Conservation (phyloP, 805 yeast species). For the Wickerhamiella siamensis region DNA sequence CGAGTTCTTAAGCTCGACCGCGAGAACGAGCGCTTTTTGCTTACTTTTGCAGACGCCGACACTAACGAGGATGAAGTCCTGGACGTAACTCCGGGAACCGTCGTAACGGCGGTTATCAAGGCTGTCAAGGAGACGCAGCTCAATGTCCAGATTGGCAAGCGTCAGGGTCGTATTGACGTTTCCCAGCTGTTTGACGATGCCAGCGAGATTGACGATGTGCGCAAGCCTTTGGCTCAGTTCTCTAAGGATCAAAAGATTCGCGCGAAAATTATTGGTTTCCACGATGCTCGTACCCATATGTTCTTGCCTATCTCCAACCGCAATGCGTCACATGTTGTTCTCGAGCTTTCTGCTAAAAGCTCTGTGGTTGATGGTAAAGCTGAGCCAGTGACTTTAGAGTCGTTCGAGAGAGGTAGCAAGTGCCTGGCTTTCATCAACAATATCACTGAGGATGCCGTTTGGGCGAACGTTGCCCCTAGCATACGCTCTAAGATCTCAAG, state of each 20-base stretch:
- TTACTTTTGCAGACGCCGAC: conserved; percentile 35
- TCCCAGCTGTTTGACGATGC: conserved; percentile 47
- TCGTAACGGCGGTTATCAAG: conserved; percentile 46
- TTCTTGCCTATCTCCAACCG: conserved; percentile 53
- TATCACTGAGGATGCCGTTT: conserved; percentile 39
- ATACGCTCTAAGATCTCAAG: conserved; percentile 52
- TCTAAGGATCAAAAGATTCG: conserved; percentile 37
- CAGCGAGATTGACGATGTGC: conserved; percentile 41
- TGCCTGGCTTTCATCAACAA: conserved; percentile 54
- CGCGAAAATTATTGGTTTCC: conserved; percentile 62
- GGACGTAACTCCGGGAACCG: conserved; percentile 50
- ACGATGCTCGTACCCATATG: conserved; percentile 52
- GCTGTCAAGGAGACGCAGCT: conserved; percentile 59
- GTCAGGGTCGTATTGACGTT: conserved; percentile 68
- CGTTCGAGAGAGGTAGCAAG: conserved; percentile 36
- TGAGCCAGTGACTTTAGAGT: conserved; percentile 26
- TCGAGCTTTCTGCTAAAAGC: conserved; percentile 50
- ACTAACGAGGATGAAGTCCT: conserved; percentile 22
- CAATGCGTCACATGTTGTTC: conserved; percentile 37
- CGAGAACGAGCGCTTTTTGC: conserved; percentile 52
- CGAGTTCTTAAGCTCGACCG: conserved; percentile 55
- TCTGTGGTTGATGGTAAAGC: conserved; percentile 25
- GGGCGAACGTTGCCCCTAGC: conserved; percentile 57
- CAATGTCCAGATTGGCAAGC: conserved; percentile 61
- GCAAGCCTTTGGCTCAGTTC: conserved; percentile 46